These are phyloP conservation scores for Dryadomyces quercus-mongolicae DNA, from an alignment of 2,329 filamentous ascomycete species.

Conservation along the genomic window DNA sequence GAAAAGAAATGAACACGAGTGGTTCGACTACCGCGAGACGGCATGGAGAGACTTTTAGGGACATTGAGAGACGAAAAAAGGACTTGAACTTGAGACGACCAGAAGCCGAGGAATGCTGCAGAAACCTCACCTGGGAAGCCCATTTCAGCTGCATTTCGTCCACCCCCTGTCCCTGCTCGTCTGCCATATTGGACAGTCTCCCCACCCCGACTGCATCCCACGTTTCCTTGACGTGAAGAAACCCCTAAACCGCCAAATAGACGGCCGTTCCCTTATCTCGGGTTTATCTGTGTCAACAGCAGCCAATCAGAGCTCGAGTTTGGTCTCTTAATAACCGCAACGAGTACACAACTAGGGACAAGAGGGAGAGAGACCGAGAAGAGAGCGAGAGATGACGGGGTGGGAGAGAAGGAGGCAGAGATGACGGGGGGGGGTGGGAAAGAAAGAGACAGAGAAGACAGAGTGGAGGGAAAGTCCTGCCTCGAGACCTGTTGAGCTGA, in stretches of 20 bases:
- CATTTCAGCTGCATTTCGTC: neutral
- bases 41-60: too few species aligned
- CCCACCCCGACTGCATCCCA: slow-evolving; percentile 1
- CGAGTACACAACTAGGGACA: neutral
- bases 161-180: neutral
- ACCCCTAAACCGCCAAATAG: slow-evolving; percentile 2
- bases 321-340: neutral
- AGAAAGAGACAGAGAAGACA: neutral
- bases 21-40: too few species aligned
- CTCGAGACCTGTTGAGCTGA: too few species aligned
- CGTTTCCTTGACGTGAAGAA: slow-evolving; percentile 2
- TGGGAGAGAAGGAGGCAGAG: neutral
- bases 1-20: too few species aligned
- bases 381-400: neutral
- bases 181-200: neutral
- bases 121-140: too few species aligned
- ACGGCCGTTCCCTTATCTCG: slow-evolving; percentile 7
- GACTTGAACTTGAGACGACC: too few species aligned
- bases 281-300: neutral
- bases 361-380: neutral
- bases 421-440: neutral
- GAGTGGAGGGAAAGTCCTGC: neutral
- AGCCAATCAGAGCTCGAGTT: slow-evolving; percentile 1
- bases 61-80: too few species aligned
- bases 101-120: too few species aligned